These are phyloP conservation scores for Pseudognaphalium luteoalbum DNA, from an alignment of 129 eudicot species.

Conservation along the genomic window DNA sequence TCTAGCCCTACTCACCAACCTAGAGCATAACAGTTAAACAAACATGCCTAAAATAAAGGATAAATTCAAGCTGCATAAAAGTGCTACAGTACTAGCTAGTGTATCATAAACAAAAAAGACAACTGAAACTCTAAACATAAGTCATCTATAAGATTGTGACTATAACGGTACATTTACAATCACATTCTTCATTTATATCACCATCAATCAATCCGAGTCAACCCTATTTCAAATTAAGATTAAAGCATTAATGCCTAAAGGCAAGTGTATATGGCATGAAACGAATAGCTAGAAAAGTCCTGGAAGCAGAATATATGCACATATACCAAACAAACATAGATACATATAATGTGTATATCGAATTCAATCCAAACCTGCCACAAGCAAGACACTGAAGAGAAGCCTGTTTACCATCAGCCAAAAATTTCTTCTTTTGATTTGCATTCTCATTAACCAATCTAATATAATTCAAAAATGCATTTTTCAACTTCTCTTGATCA, in stretches of 20 bases:
- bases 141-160: not conserved
- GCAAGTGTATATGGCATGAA: not conserved
- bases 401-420: constrained; percentile 79
- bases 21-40: not conserved
- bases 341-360: not conserved
- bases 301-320: constrained; percentile 8
- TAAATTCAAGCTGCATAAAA: not conserved
- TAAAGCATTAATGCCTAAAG: not conserved
- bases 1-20: not conserved
- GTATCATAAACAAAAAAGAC: not conserved
- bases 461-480: constrained; percentile 55
- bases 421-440: constrained; percentile 51
- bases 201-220: not conserved
- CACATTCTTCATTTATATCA: constrained; percentile 7
- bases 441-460: constrained; percentile 56
- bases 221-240: constrained; percentile 2
- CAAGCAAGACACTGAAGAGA: constrained; percentile 69
- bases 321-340: not conserved
- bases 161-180: not conserved
- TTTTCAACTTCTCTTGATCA: constrained; percentile 50
- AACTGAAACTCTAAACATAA: not conserved
- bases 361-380: constrained; percentile 52
- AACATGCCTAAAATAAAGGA: not conserved
- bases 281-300: not conserved
- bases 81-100: not conserved